Base-by-base conservation (phyloP, 2,329 filamentous ascomycete species). In the Sporothrix sp. region DNA sequence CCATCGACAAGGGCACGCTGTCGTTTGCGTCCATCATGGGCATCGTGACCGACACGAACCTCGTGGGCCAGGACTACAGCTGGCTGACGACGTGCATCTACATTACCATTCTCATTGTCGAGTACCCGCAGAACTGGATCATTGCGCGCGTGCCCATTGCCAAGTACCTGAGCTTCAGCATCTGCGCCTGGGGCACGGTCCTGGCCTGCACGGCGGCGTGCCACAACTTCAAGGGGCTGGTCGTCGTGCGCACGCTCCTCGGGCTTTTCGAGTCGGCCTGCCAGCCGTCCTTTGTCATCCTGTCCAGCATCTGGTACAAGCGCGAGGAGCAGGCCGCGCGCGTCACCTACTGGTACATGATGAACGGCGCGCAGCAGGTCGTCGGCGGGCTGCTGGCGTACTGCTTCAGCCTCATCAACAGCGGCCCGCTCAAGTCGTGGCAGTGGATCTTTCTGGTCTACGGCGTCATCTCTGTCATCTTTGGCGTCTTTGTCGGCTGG, bases 61-160 rank as follows among this genome's bases (percentile, higher is more conserved):
- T 82, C 4, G 58, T 68, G 35, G 73, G 58, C 5, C 61, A 32
- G 20, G 62, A 86, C 66, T 88, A 81, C 62, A 77, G 74, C 23
- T 87, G 84, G 84, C 69, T 88, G 47, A 84, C 80, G 0, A 85
- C 82, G 11, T 85, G 80, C 70, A 84, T 87, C 56, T 87, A 87
- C 67, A 80, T 87, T 54, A 81, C 78, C 47, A 79, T 86, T 18
- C 68, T 87, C 9, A 65, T 82, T 42, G 82, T 85, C 56, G 84
- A 87, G 63, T 87, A 85, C 60, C 84, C 84, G 0, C 83, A 82
- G 62, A 85, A 82, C 64, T 68, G 60, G 58, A 62, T 71, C 57
- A 66, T 65, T 49, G 56, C 59, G 42, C 74, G 79, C 25, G 76
- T 84, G 1, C 82, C 82, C 6, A 76, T 85, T 40, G 82, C 78